Base-by-base conservation (phyloP, 2,329 filamentous ascomycete species). In the Alternaria consortialis region DNA sequence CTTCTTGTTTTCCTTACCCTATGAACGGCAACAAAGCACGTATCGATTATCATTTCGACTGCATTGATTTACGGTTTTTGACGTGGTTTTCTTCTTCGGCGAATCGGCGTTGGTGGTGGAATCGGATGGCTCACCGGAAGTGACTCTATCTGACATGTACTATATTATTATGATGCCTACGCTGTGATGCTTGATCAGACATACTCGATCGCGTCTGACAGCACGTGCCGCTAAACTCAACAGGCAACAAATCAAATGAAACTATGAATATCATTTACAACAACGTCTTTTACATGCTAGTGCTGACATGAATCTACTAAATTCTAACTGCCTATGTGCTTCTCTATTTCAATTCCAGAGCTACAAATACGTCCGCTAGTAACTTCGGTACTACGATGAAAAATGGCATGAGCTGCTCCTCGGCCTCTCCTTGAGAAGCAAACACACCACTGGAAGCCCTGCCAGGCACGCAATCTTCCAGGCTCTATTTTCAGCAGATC, bases 101-200 rank as follows among this genome's bases (percentile, higher is more conserved):
- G 63, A 68, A 59, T 73, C 69, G 76, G 76, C 74, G 76, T 74
- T 50, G 71, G 66, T 43, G 72, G 63, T 72, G 73, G 74, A 64
- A 64, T 58, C 63, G 70, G 69, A 64, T 74, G 66, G 64, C 69
- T 66, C 69, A 74, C 71, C 68, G 68, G 63, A 60, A 63, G 60
- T 59, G 66, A 65, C 62, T 61, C 42, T 66, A 65, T 69, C 67
- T 61, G 58, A 64, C 65, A 71, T 74, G 73, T 76, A 73, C 68
- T 71, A 63, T 60, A 72, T 72, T 67, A 68, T 58, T 66, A 65
- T 71, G 67, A 65, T 71, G 67, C 62, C 68, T 63, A 73, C 66
- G 65, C 68, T 71, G 71, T 70, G 74, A 74, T 65, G 73, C 74
- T 77, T 72, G 74, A 77, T 77, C 74, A 68, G 58, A 67, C 60